These are phyloP conservation scores for Dryadomyces sulphureus DNA, from an alignment of 2,329 filamentous ascomycete genomes.

Conservation along the genomic window DNA sequence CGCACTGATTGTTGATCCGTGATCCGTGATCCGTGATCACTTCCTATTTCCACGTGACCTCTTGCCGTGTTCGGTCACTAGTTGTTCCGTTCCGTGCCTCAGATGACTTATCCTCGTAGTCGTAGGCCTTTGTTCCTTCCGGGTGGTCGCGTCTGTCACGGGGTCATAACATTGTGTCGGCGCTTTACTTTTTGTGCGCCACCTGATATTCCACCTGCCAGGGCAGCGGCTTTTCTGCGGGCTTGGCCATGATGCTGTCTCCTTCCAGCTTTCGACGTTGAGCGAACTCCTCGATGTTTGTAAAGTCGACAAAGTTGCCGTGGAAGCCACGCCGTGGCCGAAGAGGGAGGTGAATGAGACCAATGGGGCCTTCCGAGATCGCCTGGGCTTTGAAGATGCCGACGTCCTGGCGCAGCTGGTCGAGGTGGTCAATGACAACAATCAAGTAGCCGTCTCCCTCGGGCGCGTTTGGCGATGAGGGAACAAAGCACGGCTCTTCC, in stretches of 20 bases:
- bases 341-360: constrained; percentile 25
- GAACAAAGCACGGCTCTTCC: constrained; percentile 39
- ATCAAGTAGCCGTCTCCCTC: constrained; percentile 38
- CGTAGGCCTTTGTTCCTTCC: no score
- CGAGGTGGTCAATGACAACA: constrained; percentile 29
- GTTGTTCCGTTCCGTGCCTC: no score
- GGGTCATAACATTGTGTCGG: no score
- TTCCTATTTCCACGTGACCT: no score
- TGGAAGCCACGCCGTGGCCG: constrained; percentile 26
- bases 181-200: no score
- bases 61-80: no score
- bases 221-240: constrained; percentile 21
- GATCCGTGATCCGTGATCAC: no score
- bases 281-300: constrained; percentile 27
- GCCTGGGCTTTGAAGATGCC: constrained; percentile 26
- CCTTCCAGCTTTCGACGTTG: constrained; percentile 18
- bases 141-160: no score
- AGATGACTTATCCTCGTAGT: no score
- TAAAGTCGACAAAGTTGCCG: constrained; percentile 26
- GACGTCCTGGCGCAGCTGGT: constrained; percentile 27
- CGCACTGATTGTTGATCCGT: no score
- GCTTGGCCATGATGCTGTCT: constrained; percentile 23
- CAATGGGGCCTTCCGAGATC: constrained; percentile 23
- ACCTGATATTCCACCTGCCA: constrained; percentile 25
- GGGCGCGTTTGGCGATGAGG: constrained; percentile 24